A percentile compares a stretch with the other conserved stretches of the same genome.
phyloP scores from a whole-genome alignment of 2,329 filamentous ascomycete genomes.

The Aspergillus jensenii region DNA sequence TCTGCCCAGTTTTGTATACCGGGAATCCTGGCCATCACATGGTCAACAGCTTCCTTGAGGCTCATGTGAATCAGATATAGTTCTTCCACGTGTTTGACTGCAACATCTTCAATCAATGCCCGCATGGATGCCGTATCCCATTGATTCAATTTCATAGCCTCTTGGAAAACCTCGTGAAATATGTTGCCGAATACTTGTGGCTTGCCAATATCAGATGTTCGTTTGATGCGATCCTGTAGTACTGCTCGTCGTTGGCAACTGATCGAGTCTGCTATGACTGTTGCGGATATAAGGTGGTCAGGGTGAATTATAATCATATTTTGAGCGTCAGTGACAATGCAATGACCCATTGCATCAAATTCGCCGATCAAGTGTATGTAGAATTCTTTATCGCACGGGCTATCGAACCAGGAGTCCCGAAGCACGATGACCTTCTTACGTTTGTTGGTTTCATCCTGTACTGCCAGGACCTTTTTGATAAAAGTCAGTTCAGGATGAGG shows the following conservation, averaged over 20 bases:
- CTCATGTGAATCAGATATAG: conserved; percentile 83
- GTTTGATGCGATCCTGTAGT: conserved; percentile 91
- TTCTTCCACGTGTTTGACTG: conserved; percentile 80
- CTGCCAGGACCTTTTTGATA: conserved; percentile 66
- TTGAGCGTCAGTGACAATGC: conserved; percentile 77
- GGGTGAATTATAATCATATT: conserved; percentile 91
- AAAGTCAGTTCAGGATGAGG: conserved; percentile 19
- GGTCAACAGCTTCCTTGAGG: conserved; percentile 69
- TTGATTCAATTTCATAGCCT: conserved; percentile 76
- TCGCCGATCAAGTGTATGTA: conserved; percentile 84
- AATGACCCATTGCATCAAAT: conserved; percentile 69
- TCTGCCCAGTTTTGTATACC: conserved; percentile 82
- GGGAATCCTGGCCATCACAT: conserved; percentile 79
- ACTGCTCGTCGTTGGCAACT: conserved; percentile 87
- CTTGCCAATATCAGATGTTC: conserved; percentile 74
- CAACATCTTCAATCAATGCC: conserved; percentile 64
- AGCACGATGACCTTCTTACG: conserved; percentile 68
- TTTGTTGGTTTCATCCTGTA: conserved; percentile 74
- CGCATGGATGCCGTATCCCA: conserved; percentile 73
- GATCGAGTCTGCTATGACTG: conserved; percentile 95
- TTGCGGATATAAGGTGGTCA: conserved; percentile 92
- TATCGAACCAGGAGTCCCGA: conserved; percentile 83
- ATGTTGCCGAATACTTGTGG: conserved; percentile 90
- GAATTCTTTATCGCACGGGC: conserved; percentile 69
- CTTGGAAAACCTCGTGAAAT: conserved; percentile 92